Evolutionary conservation across 129 eudicot genomes (phyloP).

Genomic region (Heracleum sosnowskyi): DNA sequence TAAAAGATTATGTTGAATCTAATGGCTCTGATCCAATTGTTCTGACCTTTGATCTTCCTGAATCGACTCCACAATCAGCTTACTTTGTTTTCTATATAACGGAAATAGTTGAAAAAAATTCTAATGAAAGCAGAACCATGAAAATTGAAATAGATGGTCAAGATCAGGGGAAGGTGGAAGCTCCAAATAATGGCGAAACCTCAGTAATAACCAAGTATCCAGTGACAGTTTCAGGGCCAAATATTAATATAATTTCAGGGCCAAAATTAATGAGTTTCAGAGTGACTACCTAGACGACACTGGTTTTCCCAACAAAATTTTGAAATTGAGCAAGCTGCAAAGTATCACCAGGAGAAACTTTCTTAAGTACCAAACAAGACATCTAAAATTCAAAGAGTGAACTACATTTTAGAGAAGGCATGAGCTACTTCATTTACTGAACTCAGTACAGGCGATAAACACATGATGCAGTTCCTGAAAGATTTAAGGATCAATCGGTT

Average conservation of each 20-base stretch:
- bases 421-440: no score
- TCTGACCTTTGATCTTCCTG: conserved; percentile 6
- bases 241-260: not conserved
- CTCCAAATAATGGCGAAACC: not conserved
- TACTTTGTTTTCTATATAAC: conserved; percentile 12
- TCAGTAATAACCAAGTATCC: not conserved
- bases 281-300: no score
- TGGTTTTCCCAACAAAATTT: no score
- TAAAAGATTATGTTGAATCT: not conserved
- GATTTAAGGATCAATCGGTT: no score
- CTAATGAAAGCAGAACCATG: not conserved
- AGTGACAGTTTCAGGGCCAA: not conserved
- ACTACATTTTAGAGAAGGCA: no score
- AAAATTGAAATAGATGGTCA: not conserved
- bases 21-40: not conserved
- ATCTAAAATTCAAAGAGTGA: no score
- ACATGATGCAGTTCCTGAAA: no score
- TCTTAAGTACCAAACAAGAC: no score
- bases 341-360: no score
- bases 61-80: not conserved
- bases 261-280: no score
- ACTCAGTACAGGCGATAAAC: no score
- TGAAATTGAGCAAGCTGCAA: no score
- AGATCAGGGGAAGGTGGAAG: conserved; percentile 3
- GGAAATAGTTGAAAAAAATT: not conserved